Evolutionary conservation across 176 grass and related monocot species (phyloP).

Genomic region (Cenchrus purpureus): DNA sequence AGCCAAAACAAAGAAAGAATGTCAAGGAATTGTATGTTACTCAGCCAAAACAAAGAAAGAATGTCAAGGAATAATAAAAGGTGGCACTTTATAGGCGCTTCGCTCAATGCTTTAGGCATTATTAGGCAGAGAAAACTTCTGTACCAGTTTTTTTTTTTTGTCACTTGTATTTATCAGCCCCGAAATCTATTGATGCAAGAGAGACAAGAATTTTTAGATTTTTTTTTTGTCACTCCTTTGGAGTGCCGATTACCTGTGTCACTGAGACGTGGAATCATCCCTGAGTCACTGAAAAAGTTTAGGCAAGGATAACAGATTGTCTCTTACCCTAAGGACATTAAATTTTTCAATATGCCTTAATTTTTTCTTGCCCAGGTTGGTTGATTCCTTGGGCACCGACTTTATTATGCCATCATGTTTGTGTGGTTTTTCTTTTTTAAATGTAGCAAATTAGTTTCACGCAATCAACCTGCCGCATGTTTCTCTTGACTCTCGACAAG

Average conservation of each 20-base stretch:
- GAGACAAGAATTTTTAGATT: no score
- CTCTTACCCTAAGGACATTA: no score
- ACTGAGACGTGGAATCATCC: neutral
- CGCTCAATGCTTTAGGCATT: conserved; percentile 1
- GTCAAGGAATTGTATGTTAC: neutral
- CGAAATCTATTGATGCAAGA: neutral
- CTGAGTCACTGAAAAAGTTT: no score
- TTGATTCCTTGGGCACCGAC: neutral
- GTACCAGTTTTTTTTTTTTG: neutral
- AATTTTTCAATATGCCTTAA: neutral
- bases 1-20: conserved; percentile 6
- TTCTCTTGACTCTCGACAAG: neutral
- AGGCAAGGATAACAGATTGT: neutral
- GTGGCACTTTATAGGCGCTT: neutral
- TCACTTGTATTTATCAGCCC: neutral
- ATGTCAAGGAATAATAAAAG: conserved; percentile 33
- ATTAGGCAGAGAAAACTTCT: neutral
- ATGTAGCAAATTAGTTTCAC: neutral
- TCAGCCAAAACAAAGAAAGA: conserved; percentile 15
- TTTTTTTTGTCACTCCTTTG: no score
- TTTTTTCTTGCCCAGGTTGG: neutral
- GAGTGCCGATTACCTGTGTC: neutral
- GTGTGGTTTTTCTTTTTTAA: neutral
- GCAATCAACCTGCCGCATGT: neutral
- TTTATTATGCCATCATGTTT: neutral